phyloP scores from a whole-genome alignment of 495 filamentous ascomycete genomes.

The Aspergillus funiculosus region DNA sequence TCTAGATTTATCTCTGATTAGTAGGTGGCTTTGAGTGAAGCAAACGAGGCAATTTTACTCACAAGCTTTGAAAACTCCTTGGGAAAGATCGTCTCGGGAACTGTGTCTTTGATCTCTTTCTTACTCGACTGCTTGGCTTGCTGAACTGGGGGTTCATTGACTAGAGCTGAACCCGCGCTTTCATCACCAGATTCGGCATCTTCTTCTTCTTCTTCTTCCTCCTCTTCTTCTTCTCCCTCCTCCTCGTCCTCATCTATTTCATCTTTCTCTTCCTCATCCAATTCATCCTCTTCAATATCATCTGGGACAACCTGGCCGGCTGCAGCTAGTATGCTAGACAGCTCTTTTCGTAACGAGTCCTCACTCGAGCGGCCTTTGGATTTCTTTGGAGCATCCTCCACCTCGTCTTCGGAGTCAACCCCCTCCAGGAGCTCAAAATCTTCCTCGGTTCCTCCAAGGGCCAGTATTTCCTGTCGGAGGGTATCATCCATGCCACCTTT shows the following conservation, averaged over 20 bases:
- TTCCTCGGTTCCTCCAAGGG: slow-evolving; percentile 71
- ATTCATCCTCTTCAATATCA: slow-evolving; percentile 41
- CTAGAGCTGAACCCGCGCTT: slow-evolving; percentile 22
- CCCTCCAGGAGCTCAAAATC: slow-evolving; percentile 62
- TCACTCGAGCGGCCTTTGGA: slow-evolving; percentile 27
- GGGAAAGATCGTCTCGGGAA: slow-evolving; percentile 22
- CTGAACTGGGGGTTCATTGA: slow-evolving; percentile 18
- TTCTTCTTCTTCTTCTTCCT: slow-evolving; percentile 36
- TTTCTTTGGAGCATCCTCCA: slow-evolving; percentile 33
- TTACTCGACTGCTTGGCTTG: slow-evolving; percentile 16
- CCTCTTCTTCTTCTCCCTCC: slow-evolving; percentile 27
- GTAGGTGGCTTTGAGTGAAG: slow-evolving; percentile 1
- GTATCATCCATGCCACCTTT: slow-evolving; percentile 28
- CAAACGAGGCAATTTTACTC: slow-evolving; percentile 16
- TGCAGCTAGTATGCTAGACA: slow-evolving; percentile 40
- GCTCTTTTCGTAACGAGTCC: slow-evolving; percentile 37
- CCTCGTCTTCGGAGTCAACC: slow-evolving; percentile 57
- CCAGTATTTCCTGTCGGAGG: slow-evolving; percentile 65
- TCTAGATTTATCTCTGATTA: slow-evolving; percentile 40
- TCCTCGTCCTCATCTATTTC: slow-evolving; percentile 27
- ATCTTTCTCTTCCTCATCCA: slow-evolving; percentile 37
- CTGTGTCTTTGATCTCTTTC: slow-evolving; percentile 17
- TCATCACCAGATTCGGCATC: slow-evolving; percentile 42
- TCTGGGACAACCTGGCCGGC: slow-evolving; percentile 40
- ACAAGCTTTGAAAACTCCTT: slow-evolving; percentile 44